Evolutionary conservation across 2,329 filamentous ascomycete species (phyloP), one percentile per base, ranked within the genome.

Genomic region (Aspergillus japonicus): DNA sequence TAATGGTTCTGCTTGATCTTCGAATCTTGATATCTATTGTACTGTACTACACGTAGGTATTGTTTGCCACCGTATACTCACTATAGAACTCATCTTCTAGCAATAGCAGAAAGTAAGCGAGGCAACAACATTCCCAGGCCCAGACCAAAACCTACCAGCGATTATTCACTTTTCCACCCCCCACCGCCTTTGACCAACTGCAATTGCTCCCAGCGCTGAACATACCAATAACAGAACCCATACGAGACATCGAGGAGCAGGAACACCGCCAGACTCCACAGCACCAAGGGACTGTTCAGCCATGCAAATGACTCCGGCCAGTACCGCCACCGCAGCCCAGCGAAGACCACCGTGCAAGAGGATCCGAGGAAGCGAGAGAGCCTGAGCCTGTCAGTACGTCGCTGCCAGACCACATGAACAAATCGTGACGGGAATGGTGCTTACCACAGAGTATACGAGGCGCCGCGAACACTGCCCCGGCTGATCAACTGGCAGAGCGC

Each of bases 391-490:
- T 57, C 16, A 57, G 50, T 29, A 49, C n/a, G 11, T 29, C 7
- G n/a, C 44, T 23, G 14, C 11, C 12, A 47, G 3, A 29, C 7
- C 26, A 5, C 7, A 29, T 29, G 5, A 8, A 8, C 7, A 8
- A 2, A 29, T 29, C 26, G 26, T 3, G 7, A 29, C 7, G 26
- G 26, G 5, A 29, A 10, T 10, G 7, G 26, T 10, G 7, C 7
- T 29, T 57, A 64, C 62, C 60, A 65, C 29, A 62, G 39, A 2
- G 56, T 62, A 44, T 61, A 62, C 16, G 62, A 65, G 16, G 58
- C 59, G 12, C 64, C 62, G 31, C 62, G 62, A 3, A 58, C 61
- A 39, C 56, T 64, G 11, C 57, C 61, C 1, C 64, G 58, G 39
- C 39, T 58, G 7, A 66, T 31, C 12, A 64, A 54, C 50, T 66